Evolutionary conservation across 495 filamentous ascomycete genomes (phyloP).

Genomic region (Apodospora peruviana): DNA sequence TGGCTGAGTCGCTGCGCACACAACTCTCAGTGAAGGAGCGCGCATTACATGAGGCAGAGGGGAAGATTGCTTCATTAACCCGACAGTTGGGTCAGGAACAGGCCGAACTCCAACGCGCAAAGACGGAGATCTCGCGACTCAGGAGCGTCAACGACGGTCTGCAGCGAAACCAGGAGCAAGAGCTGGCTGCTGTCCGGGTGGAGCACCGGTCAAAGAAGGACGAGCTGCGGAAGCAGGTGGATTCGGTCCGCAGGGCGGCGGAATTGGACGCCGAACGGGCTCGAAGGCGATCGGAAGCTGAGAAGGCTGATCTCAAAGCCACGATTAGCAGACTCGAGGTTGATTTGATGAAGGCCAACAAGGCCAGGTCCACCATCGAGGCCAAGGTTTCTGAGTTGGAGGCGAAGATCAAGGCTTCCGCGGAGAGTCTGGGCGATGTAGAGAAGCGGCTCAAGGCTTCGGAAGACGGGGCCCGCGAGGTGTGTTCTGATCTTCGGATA

Average conservation of each 20-base stretch:
- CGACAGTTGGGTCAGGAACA: conserved; percentile 64
- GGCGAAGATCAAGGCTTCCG: conserved; percentile 1
- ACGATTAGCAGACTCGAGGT: conserved; percentile 54
- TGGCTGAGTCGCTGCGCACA: conserved; percentile 61
- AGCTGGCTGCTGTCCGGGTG: conserved; percentile 21
- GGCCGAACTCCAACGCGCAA: conserved; percentile 58
- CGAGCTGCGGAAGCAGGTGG: conserved; percentile 41
- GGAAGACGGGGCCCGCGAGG: conserved; percentile 4
- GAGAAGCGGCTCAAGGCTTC: conserved; percentile 5
- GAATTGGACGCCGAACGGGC: conserved; percentile 32
- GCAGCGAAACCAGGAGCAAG: conserved; percentile 60
- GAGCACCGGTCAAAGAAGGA: conserved; percentile 32
- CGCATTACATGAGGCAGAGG: conserved; percentile 58
- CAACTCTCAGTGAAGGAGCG: conserved; percentile 64
- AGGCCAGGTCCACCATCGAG: conserved; percentile 35
- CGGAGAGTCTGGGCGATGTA: conserved; percentile 4
- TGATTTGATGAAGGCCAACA: conserved; percentile 56
- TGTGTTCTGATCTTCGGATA: not conserved
- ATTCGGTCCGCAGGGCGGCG: conserved; percentile 25
- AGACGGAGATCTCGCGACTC: conserved; percentile 62
- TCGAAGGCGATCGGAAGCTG: conserved; percentile 43
- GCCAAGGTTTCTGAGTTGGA: conserved; percentile 13
- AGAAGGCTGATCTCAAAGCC: conserved; percentile 56
- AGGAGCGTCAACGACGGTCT: conserved; percentile 66
- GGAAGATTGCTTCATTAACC: conserved; percentile 54